Conservation (phyloP, 2,329 filamentous ascomycete genomes). For the Sporothrix phasma region DNA sequence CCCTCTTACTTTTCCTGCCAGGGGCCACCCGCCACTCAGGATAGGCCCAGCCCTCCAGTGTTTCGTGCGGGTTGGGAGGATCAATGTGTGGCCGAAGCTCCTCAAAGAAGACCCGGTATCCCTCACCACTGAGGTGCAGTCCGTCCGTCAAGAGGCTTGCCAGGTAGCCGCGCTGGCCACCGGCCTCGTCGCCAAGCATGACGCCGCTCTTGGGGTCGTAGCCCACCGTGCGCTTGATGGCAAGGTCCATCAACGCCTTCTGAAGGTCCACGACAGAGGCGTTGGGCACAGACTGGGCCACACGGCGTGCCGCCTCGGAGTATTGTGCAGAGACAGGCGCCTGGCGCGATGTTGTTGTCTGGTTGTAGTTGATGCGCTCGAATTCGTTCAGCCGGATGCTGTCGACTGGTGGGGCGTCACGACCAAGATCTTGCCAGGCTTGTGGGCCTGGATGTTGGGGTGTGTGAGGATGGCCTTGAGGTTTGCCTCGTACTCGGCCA, state of each 20-base stretch:
- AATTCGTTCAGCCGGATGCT: conserved; percentile 53
- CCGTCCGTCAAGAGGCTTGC: conserved; percentile 46
- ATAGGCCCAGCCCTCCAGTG: conserved; percentile 29
- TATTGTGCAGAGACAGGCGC: conserved; percentile 44
- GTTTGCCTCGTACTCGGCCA: conserved; percentile 67
- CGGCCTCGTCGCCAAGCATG: conserved; percentile 40
- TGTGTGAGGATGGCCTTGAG: conserved; percentile 63
- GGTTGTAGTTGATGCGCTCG: conserved; percentile 37
- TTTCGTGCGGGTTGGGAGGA: conserved; percentile 31
- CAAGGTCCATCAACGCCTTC: conserved; percentile 65
- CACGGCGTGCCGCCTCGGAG: conserved; percentile 48
- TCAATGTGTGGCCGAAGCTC: conserved; percentile 39
- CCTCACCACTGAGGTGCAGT: conserved; percentile 45
- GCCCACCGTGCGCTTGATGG: conserved; percentile 43
- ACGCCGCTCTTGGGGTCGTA: conserved; percentile 41
- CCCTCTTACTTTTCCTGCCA: conserved; percentile 18
- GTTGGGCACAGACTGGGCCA: conserved; percentile 60
- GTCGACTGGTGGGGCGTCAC: conserved; percentile 78
- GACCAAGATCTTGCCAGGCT: conserved; percentile 64
- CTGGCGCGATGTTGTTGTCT: conserved; percentile 33
- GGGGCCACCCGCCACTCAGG: conserved; percentile 38
- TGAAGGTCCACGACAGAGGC: conserved; percentile 71
- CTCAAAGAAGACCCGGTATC: conserved; percentile 44
- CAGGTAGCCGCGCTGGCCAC: conserved; percentile 41
- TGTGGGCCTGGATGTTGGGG: conserved; percentile 57